Conservation (phyloP, 257 asterid genomes). For the Petrea volubilis region DNA sequence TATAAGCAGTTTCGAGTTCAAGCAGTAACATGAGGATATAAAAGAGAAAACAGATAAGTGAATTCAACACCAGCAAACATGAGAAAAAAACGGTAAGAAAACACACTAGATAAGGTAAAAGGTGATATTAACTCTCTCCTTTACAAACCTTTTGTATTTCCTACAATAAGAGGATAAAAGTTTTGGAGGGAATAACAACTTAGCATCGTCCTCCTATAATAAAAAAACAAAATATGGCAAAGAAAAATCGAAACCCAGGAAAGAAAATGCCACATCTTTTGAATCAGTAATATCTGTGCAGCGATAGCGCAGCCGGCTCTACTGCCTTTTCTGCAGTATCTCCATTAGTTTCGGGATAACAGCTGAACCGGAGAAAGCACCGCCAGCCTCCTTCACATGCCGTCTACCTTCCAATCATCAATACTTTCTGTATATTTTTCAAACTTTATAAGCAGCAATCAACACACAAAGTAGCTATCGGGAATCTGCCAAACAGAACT, state of each 20-base stretch:
- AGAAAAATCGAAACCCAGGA: not conserved
- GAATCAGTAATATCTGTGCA: not conserved
- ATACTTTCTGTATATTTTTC: not conserved
- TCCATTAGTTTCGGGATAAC: not conserved
- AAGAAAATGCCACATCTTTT: not conserved
- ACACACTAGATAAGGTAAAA: constrained; percentile 14
- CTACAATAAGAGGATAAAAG: not conserved
- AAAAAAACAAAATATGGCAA: not conserved
- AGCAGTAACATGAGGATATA: no score
- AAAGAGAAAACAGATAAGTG: no score
- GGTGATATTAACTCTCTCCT: constrained; percentile 1
- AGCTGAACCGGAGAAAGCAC: constrained; percentile 7
- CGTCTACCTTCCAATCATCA: not conserved
- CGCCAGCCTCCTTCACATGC: not conserved
- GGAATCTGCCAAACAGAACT: constrained; percentile 3
- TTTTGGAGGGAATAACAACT: not conserved
- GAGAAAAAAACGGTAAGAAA: not conserved
- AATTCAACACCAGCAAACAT: not conserved
- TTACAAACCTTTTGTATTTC: constrained; percentile 20
- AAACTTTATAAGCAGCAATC: constrained; percentile 15
- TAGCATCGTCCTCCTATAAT: not conserved
- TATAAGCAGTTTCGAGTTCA: no score
- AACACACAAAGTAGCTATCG: constrained; percentile 27
- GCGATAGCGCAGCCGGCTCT: constrained; percentile 6
- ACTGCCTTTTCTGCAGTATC: not conserved